Evolutionary conservation across 306 rosid genomes (phyloP).

Genomic region (Cotoneaster glaucophyllus): DNA sequence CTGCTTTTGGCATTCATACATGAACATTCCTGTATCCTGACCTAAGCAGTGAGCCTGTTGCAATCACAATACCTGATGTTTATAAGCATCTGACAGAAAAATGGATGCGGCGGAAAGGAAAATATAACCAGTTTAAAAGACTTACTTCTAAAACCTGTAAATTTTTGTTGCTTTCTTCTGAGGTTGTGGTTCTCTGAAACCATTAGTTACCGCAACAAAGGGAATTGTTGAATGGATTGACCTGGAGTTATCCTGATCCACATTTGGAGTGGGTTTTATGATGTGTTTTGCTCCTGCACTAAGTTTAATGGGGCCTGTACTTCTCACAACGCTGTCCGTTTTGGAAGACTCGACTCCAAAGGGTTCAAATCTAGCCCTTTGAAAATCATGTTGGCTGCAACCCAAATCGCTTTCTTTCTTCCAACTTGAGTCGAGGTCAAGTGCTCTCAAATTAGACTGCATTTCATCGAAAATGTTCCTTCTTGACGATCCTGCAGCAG

Average conservation of each 20-base stretch:
- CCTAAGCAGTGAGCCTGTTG: constrained; percentile 22
- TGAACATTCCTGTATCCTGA: constrained; percentile 5
- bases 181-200: constrained; percentile 43
- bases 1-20: constrained; percentile 28
- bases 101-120: neutral
- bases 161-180: constrained; percentile 55
- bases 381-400: constrained; percentile 31
- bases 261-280: constrained; percentile 52
- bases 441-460: constrained; percentile 24
- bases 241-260: constrained; percentile 38
- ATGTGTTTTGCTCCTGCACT: constrained; percentile 79
- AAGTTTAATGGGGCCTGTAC: constrained; percentile 65
- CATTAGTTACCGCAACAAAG: constrained; percentile 35
- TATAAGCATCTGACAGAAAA: neutral
- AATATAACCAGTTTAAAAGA: neutral
- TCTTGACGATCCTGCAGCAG: constrained; percentile 23
- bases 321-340: constrained; percentile 37
- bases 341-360: constrained; percentile 33
- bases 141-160: constrained; percentile 66
- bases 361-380: constrained; percentile 24
- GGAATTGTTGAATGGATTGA: constrained; percentile 46
- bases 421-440: constrained; percentile 27
- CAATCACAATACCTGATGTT: constrained; percentile 18
- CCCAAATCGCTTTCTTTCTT: constrained; percentile 28
- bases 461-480: constrained; percentile 27